Evolutionary conservation across 1,139 yeast species (phyloP).

Genomic region (Hyphopichia khmerensis): DNA sequence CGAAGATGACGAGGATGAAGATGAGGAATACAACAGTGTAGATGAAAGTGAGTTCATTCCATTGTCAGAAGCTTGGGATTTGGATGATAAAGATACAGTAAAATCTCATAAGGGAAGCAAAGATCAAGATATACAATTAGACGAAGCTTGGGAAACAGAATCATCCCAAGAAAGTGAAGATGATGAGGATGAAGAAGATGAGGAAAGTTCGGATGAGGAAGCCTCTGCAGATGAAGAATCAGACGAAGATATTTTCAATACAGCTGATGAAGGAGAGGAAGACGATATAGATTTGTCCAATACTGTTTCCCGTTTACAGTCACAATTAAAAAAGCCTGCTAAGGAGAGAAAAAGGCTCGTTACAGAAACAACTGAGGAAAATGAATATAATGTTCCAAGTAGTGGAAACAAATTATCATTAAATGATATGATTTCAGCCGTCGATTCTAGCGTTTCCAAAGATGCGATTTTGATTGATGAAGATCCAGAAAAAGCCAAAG

Average conservation of each 20-base stretch:
- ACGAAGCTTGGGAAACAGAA: slow-evolving; percentile 42
- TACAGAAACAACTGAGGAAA: slow-evolving; percentile 61
- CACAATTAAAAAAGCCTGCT: slow-evolving; percentile 31
- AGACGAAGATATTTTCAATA: slow-evolving; percentile 30
- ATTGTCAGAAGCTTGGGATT: slow-evolving; percentile 85
- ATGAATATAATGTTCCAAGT: slow-evolving; percentile 68
- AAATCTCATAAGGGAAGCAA: slow-evolving; percentile 16
- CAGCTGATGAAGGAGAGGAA: slow-evolving; percentile 28
- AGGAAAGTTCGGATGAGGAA: slow-evolving; percentile 17
- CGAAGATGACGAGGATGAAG: slow-evolving; percentile 19
- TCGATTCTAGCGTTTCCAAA: slow-evolving; percentile 44
- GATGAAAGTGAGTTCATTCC: slow-evolving; percentile 78
- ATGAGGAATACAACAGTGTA: slow-evolving; percentile 52
- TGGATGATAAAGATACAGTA: slow-evolving; percentile 58
- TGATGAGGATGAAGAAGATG: slow-evolving; percentile 12
- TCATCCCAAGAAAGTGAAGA: slow-evolving; percentile 14
- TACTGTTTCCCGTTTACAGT: slow-evolving; percentile 30
- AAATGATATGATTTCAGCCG: slow-evolving; percentile 72
- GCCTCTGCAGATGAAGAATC: slow-evolving; percentile 19
- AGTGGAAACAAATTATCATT: slow-evolving; percentile 59
- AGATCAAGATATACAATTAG: slow-evolving; percentile 38
- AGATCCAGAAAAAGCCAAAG: slow-evolving; percentile 31
- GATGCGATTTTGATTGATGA: slow-evolving; percentile 55
- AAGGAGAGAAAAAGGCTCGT: slow-evolving; percentile 41
- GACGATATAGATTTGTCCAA: slow-evolving; percentile 34